A percentile compares a stretch with the other conserved stretches of the same genome.
These are phyloP conservation scores for Dysphania ambrosioides DNA, from an alignment of 148 eudicot genomes.

Conservation along the genomic window DNA sequence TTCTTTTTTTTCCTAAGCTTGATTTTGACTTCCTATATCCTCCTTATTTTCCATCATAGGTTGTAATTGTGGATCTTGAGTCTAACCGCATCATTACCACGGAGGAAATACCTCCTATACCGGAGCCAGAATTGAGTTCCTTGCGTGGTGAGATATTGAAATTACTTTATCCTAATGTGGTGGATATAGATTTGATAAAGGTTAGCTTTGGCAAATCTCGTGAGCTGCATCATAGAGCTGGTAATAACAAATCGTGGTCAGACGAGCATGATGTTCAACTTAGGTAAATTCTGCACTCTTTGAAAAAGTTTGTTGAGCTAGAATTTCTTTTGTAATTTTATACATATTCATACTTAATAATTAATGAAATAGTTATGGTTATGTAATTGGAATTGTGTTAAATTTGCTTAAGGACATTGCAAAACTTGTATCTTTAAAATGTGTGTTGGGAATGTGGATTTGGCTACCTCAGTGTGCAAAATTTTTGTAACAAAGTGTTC, in stretches of 20 bases:
- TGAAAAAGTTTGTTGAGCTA: too few relatives aligned
- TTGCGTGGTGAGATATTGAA: slow-evolving; percentile 75
- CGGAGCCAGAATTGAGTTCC: slow-evolving; percentile 83
- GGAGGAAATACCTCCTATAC: slow-evolving; percentile 94
- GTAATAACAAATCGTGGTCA: slow-evolving; percentile 70
- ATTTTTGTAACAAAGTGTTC: too few relatives aligned
- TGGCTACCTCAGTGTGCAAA: too few relatives aligned
- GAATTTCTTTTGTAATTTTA: too few relatives aligned
- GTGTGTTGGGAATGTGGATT: too few relatives aligned
- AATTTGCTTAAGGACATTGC: too few relatives aligned
- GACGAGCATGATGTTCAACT: slow-evolving; percentile 80
- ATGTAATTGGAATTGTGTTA: too few relatives aligned
- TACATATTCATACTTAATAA: too few relatives aligned
- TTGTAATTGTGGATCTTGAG: slow-evolving; percentile 94
- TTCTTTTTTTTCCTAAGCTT: background rate
- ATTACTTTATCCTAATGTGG: slow-evolving; percentile 72
- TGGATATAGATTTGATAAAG: slow-evolving; percentile 74
- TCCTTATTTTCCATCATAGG: slow-evolving; percentile 43
- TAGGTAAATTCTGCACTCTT: slow-evolving; percentile 38
- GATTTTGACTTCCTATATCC: slow-evolving; percentile 19
- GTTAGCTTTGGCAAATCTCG: slow-evolving; percentile 37
- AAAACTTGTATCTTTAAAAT: too few relatives aligned
- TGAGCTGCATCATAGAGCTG: slow-evolving; percentile 43
- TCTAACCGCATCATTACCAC: slow-evolving; percentile 74
- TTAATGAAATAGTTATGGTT: too few relatives aligned